Conservation (phyloP, 768 basidiomycete species). For the Cystoderma amianthinum region DNA sequence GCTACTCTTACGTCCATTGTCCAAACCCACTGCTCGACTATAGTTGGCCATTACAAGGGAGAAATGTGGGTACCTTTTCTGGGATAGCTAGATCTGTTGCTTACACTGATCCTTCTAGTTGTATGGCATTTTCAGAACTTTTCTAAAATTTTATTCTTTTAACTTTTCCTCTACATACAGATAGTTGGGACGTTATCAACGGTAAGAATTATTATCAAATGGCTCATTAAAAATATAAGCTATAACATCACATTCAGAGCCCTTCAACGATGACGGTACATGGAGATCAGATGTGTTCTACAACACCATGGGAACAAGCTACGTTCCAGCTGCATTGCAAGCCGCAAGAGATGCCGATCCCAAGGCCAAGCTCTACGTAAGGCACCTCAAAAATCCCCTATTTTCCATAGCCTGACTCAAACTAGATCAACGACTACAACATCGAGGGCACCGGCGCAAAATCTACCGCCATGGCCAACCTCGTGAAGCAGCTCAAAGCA, state of each 20-base stretch:
- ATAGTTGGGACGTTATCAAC: slow-evolving; percentile 49
- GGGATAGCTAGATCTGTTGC: too few relatives aligned
- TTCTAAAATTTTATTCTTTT: neutral
- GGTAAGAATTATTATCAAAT: slow-evolving; percentile 14
- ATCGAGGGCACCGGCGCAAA: slow-evolving; percentile 41
- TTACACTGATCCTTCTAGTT: slow-evolving; percentile 3
- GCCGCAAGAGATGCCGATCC: slow-evolving; percentile 51
- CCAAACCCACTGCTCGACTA: slow-evolving; percentile 37
- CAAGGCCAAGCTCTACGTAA: slow-evolving; percentile 47
- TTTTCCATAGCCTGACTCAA: neutral
- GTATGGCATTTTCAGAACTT: slow-evolving; percentile 7
- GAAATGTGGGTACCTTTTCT: slow-evolving; percentile 37
- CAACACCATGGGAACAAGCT: slow-evolving; percentile 39
- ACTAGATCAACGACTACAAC: slow-evolving; percentile 33
- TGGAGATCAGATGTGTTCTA: slow-evolving; percentile 47
- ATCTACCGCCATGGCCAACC: slow-evolving; percentile 45
- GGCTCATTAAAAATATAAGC: slow-evolving; percentile 2
- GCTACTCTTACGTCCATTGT: slow-evolving; percentile 34
- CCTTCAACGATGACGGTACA: slow-evolving; percentile 57
- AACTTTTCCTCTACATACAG: too few relatives aligned
- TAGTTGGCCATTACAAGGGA: slow-evolving; percentile 47
- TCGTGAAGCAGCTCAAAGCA: slow-evolving; percentile 39
- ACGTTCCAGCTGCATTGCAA: slow-evolving; percentile 42
- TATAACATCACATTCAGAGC: slow-evolving; percentile 21
- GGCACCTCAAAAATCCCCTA: slow-evolving; percentile 4